Conservation (phyloP, 495 filamentous ascomycete species). For the Barbatosphaeria neglecta region DNA sequence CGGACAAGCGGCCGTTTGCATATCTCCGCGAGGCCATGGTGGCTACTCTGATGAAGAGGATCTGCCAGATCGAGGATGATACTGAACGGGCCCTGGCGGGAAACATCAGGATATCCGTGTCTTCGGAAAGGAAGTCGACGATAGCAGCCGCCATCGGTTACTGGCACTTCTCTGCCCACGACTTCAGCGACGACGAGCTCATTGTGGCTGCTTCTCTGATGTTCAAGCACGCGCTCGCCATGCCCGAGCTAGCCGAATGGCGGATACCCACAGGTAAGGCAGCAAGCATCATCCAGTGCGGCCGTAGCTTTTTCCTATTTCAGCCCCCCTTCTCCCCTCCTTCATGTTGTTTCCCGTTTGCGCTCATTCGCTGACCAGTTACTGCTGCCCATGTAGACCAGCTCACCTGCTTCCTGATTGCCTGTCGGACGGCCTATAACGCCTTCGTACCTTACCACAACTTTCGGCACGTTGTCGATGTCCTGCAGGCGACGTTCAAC, state of each 20-base stretch:
- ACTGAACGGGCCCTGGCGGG: slow-evolving; percentile 26
- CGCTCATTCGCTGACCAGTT: slow-evolving; percentile 8
- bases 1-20: slow-evolving; percentile 74
- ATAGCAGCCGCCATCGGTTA: slow-evolving; percentile 60
- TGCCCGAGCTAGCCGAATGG: slow-evolving; percentile 74
- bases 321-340: no score
- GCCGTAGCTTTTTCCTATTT: no score
- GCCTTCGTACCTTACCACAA: slow-evolving; percentile 97
- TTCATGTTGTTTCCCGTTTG: slow-evolving; percentile 1
- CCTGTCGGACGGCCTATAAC: slow-evolving; percentile 82
- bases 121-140: slow-evolving; percentile 43
- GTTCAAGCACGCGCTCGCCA: slow-evolving; percentile 74
- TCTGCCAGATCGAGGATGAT: slow-evolving; percentile 58
- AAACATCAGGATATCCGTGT: slow-evolving; percentile 34
- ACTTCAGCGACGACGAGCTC: slow-evolving; percentile 81
- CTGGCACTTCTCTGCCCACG: slow-evolving; percentile 84
- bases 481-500: slow-evolving; percentile 85
- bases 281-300: neutral
- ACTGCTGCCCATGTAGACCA: slow-evolving; percentile 34
- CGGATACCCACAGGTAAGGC: slow-evolving; percentile 57
- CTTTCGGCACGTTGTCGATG: slow-evolving; percentile 93
- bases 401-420: slow-evolving; percentile 67
- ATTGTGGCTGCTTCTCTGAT: slow-evolving; percentile 69
- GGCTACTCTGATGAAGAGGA: slow-evolving; percentile 79
- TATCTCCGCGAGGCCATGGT: slow-evolving; percentile 83